Evolutionary conservation across 805 yeast genomes (phyloP).

Genomic region (Lachancea sp.): DNA sequence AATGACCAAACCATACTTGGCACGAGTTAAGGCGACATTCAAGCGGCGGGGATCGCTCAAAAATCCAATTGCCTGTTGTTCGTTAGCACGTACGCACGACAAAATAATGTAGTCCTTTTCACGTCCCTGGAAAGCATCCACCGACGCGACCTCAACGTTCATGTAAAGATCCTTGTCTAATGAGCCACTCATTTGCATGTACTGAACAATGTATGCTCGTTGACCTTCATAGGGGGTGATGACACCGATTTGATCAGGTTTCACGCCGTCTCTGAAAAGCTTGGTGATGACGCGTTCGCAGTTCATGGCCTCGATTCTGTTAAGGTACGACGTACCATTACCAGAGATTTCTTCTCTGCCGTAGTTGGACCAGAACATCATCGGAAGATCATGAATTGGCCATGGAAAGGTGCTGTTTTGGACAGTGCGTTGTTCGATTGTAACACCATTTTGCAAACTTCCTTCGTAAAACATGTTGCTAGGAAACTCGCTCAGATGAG

Average conservation of each 20-base stretch:
- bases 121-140: slow-evolving; percentile 98
- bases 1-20: slow-evolving; percentile 71
- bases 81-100: slow-evolving; percentile 91
- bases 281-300: slow-evolving; percentile 72
- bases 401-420: slow-evolving; percentile 69
- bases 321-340: slow-evolving; percentile 74
- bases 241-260: slow-evolving; percentile 80
- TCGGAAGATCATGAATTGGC: slow-evolving; percentile 80
- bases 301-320: slow-evolving; percentile 84
- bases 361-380: slow-evolving; percentile 91
- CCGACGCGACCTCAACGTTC: slow-evolving; percentile 84
- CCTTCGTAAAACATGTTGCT: slow-evolving; percentile 93
- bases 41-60: slow-evolving; percentile 78
- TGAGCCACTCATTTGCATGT: slow-evolving; percentile 67
- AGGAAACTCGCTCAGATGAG: slow-evolving; percentile 78
- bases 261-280: slow-evolving; percentile 69
- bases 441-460: slow-evolving; percentile 83
- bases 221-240: slow-evolving; percentile 96
- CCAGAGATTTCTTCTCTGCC: slow-evolving; percentile 86
- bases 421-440: slow-evolving; percentile 60
- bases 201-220: slow-evolving; percentile 71
- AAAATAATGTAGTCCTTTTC: slow-evolving; percentile 90
- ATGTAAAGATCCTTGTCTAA: slow-evolving; percentile 57
- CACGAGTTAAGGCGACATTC: slow-evolving; percentile 86
- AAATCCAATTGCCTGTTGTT: slow-evolving; percentile 69